These are phyloP conservation scores for Trypanosoma melophagium DNA, from an alignment of 208 protist species.

Conservation along the genomic window DNA sequence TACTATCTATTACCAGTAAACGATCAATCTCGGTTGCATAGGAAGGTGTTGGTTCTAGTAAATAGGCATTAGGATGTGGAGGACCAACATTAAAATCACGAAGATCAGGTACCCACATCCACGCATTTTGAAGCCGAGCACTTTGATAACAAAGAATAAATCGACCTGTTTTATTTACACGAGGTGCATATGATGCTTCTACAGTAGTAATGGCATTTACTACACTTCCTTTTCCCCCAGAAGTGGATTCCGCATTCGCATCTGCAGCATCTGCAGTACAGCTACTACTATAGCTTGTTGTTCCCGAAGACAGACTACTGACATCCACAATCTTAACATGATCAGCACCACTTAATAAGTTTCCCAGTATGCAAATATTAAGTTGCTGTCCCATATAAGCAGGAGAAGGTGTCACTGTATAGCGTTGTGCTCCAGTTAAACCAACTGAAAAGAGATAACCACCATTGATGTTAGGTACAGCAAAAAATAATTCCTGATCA, in stretches of 20 bases:
- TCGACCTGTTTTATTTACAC: constrained; percentile 64
- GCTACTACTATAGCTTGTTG: constrained; percentile 25
- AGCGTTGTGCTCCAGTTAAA: constrained; percentile 72
- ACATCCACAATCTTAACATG: constrained; percentile 76
- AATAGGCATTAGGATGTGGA: constrained; percentile 63
- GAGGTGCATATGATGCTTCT: constrained; percentile 61
- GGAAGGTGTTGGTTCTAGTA: constrained; percentile 34
- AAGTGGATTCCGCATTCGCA: constrained; percentile 53
- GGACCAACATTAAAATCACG: constrained; percentile 60
- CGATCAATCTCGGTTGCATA: constrained; percentile 60
- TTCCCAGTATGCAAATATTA: constrained; percentile 68
- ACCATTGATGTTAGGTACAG: constrained; percentile 66
- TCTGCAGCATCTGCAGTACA: constrained; percentile 64
- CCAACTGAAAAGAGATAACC: constrained; percentile 82
- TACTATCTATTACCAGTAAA: constrained; percentile 47
- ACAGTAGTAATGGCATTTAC: constrained; percentile 45
- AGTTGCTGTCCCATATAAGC: constrained; percentile 73
- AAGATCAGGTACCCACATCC: constrained; percentile 61
- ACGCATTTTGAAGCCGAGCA: constrained; percentile 36
- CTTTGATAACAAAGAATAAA: constrained; percentile 88
- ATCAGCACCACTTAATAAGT: constrained; percentile 59
- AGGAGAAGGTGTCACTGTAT: constrained; percentile 59
- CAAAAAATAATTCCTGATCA: constrained; percentile 47
- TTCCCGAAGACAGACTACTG: constrained; percentile 21
- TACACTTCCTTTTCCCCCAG: constrained; percentile 40